Evolutionary conservation across 305 asterid species (phyloP), one percentile per base, ranked within the genome.

Genomic region (Fraxinus albicans): DNA sequence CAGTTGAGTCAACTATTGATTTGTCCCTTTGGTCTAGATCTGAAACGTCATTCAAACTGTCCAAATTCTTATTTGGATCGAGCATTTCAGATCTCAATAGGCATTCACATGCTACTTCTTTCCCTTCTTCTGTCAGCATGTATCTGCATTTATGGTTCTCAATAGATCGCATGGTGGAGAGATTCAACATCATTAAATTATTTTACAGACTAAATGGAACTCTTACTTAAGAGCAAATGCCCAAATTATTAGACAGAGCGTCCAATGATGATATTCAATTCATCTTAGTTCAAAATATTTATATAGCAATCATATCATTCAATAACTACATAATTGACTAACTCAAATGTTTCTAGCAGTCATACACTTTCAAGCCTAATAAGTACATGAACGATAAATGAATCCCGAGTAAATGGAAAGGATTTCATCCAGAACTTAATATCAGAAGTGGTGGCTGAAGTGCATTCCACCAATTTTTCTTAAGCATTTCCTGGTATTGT

Each of bases 91-190:
- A 96, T 88, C 98, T 94, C 63, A 35, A 83, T 47, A 94, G 94
- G 88, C 98, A 94, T 81, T 92, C 95, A 40, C 81, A 91, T n/a
- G 99, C 99, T 47, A 88, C 91, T 86, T 91, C 94, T 87, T 91
- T 94, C 81, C 99, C 99, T 91, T 93, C 97, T 80, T 91, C 98
- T 2, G 98, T 91, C 89, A 96, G 89, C 99, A 94, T 96, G 88
- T 96, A 96, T 88, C 99, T 96, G 89, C 80, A 84, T 74, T 27
- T 76, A 77, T 55, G 79, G 70, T 83, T 83, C 75, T 72, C 84
- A 83, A 79, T 58, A 78, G 81, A 82, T 83, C 67, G 70, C 15
- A 70, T 34, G 38, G 19, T 60, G 50, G 6, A 31, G 8, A 25
- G 8, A 70, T 50, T 67, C 17, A 0, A 82, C 69, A 77, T 73